Evolutionary conservation across 1,139 yeast genomes (phyloP), one percentile per base, ranked within the genome.

Genomic region (Candida tetrigidarum): DNA sequence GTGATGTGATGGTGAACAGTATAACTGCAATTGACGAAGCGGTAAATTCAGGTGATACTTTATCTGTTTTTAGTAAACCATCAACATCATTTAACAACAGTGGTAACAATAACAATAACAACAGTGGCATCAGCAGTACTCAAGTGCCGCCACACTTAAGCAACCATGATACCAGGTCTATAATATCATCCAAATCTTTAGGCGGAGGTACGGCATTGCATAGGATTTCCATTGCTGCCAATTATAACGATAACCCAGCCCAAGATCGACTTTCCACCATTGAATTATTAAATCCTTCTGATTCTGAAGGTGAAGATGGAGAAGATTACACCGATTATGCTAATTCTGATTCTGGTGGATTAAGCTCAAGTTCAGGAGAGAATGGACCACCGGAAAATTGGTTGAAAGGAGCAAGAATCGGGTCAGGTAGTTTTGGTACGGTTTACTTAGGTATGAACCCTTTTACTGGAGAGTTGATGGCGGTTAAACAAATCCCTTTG

Each of bases 381-480:
- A 70, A 59, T 40, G 63, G 67, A 32, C 73, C 85, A 3, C 92
- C 93, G 4, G 73, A 82, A n/a, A 78, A 86, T 39, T 93, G 98
- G 98, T 76, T 91, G 41, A 86, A 86, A 57, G 99, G 99, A 22
- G 89, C 96, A 0, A 73, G 92, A 36, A 90, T 93, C 53, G 99
- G 99, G 0, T 84, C 96, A 3, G 99, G 99, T 3, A 86, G 96
- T 52, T 93, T 91, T 71, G 99, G 98, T 27, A 84, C 90, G 2
- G 99, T 93, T 1, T 92, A 86, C 53, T 72, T 93, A 36, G 99
- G 97, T 1, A 84, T 93, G 85, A 90, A 91, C 60, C 88, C 96
- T 1, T 69, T 85, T 37, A 91, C 96, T 0, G 99, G 99, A 36
- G 98, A 91, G 59, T 72, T 93, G 44, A 90, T 93, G 96, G 99